Percentiles rank a stretch among this genome's conserved stretches.
Evolutionary conservation across 495 filamentous ascomycete genomes (phyloP).

Genomic region (Podospora australis): DNA sequence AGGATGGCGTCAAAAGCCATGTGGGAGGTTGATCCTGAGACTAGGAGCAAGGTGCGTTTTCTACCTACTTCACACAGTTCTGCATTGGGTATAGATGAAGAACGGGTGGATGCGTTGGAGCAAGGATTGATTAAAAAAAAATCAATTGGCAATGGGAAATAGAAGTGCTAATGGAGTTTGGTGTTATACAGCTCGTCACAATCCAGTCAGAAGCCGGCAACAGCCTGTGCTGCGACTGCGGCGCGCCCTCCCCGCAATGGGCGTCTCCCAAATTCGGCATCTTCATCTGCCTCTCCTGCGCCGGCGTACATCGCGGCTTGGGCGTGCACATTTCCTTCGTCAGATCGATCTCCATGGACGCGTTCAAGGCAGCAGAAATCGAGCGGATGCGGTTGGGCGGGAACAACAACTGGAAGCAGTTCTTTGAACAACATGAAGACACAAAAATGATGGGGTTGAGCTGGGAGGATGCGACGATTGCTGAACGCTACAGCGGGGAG

Average conservation of each 20-base stretch:
- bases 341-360: conserved; percentile 93
- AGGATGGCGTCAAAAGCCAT: conserved; percentile 52
- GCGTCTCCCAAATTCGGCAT: conserved; percentile 65
- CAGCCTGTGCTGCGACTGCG: conserved; percentile 86
- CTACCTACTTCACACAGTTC: neutral
- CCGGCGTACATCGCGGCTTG: conserved; percentile 87
- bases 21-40: conserved; percentile 99
- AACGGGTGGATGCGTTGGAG: neutral
- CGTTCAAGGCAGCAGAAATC: conserved; percentile 84
- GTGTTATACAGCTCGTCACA: conserved; percentile 58
- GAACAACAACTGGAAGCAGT: conserved; percentile 76
- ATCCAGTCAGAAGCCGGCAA: conserved; percentile 86
- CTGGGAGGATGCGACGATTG: conserved; percentile 75
- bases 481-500: conserved; percentile 77
- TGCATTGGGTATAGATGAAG: neutral
- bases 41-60: conserved; percentile 69
- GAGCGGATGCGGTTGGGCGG: conserved; percentile 81
- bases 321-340: conserved; percentile 99
- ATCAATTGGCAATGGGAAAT: neutral
- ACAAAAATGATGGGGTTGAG: conserved; percentile 51
- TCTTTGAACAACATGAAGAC: conserved; percentile 67
- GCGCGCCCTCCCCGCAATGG: conserved; percentile 94
- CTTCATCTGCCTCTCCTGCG: conserved; percentile 96
- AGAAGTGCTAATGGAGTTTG: too few relatives aligned
- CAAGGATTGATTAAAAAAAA: too few relatives aligned